These are phyloP conservation scores for Ilex aquifolium DNA, from an alignment of 257 asterid genomes.

Conservation along the genomic window DNA sequence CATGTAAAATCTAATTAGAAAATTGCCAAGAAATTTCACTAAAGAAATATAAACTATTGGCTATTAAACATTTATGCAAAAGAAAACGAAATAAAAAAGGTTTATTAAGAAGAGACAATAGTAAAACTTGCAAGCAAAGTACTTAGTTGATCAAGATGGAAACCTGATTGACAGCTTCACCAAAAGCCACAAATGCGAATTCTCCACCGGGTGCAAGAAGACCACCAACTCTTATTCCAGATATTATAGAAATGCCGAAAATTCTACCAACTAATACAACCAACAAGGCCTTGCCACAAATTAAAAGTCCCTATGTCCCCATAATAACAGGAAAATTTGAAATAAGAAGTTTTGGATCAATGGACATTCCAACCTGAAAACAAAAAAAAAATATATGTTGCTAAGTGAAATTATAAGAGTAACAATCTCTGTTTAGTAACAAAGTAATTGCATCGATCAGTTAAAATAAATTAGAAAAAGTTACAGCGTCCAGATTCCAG, in stretches of 20 bases:
- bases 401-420: background rate
- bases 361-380: constrained; percentile 98
- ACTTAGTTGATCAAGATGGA: background rate
- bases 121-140: no score
- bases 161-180: constrained; percentile 99
- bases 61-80: no score
- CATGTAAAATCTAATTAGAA: no score
- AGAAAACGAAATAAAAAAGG: no score
- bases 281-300: constrained; percentile 85
- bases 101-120: no score
- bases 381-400: background rate
- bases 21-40: no score
- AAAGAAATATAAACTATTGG: no score
- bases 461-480: no score
- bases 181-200: constrained; percentile 98
- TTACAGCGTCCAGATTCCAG: no score
- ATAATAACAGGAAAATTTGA: constrained; percentile 85
- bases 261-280: constrained; percentile 78
- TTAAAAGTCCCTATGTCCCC: constrained; percentile 74
- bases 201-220: constrained; percentile 99
- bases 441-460: no score
- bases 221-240: constrained; percentile 95
- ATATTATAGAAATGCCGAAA: constrained; percentile 78
- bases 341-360: constrained; percentile 92
- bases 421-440: no score